phyloP scores from a whole-genome alignment of 108 stramenopile genomes.

The Seminavis robusta region DNA sequence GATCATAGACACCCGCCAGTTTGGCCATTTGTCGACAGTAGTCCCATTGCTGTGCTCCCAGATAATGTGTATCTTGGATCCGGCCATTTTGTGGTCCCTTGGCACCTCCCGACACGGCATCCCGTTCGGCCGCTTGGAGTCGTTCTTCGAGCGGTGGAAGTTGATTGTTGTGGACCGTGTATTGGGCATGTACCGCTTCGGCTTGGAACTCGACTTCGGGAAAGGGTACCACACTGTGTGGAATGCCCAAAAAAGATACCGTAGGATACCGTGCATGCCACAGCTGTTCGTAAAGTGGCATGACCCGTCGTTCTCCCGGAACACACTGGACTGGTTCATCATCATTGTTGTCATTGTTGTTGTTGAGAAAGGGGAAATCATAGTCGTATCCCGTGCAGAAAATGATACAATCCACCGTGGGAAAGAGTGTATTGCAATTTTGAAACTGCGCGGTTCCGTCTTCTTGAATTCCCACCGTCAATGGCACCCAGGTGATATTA shows the following conservation, averaged over 20 bases:
- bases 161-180: conserved; percentile 3
- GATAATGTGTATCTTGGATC: conserved; percentile 76
- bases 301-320: conserved; percentile 60
- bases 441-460: conserved; percentile 50
- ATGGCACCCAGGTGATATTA: conserved; percentile 64
- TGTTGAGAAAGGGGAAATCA: conserved; percentile 75
- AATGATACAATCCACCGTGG: conserved; percentile 66
- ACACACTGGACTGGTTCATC: conserved; percentile 27
- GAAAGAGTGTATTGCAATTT: conserved; percentile 5
- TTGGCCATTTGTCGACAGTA: conserved; percentile 66
- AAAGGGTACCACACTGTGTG: conserved; percentile 84
- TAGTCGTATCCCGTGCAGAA: conserved; percentile 91
- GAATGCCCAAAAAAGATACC: conserved; percentile 84
- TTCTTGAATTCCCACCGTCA: conserved; percentile 42
- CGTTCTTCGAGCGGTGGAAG: conserved; percentile 39
- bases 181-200: conserved; percentile 51
- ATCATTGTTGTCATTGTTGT: conserved; percentile 7
- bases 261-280: conserved; percentile 86
- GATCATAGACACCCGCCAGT: conserved; percentile 52
- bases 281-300: conserved; percentile 80
- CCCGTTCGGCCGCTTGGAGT: conserved; percentile 37
- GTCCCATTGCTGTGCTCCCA: conserved; percentile 77
- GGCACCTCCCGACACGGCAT: conserved; percentile 55
- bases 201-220: conserved; percentile 88
- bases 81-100: conserved; percentile 21